Conservation (phyloP, 2,329 filamentous ascomycete species). For the Sporothrix luriei region DNA sequence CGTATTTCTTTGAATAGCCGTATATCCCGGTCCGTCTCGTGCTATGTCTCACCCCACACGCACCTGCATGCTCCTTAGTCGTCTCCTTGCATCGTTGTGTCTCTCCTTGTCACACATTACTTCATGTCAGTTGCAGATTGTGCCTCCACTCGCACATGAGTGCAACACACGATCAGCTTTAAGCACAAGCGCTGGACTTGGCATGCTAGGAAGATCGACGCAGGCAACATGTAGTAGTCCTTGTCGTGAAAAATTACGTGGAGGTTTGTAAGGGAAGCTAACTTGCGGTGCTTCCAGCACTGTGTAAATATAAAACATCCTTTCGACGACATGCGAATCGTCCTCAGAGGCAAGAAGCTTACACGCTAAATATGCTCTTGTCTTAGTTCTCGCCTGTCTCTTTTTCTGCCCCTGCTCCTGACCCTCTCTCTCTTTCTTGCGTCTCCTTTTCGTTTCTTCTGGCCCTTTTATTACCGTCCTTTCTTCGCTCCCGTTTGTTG, state of each 20-base stretch:
- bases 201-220: too few species aligned
- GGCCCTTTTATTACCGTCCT: neutral
- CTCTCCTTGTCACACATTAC: neutral
- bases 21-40: neutral
- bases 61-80: too few species aligned
- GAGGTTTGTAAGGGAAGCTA: neutral
- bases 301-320: neutral
- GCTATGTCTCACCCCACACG: too few species aligned
- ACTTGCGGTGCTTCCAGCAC: neutral
- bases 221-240: too few species aligned
- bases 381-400: neutral
- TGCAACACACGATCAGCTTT: neutral
- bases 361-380: neutral
- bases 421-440: neutral
- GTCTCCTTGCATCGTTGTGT: neutral
- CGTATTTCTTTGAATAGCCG: too few species aligned
- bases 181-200: neutral
- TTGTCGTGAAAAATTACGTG: neutral
- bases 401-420: neutral
- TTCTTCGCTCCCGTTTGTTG: too few species aligned
- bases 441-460: neutral
- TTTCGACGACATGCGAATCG: neutral
- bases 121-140: slow-evolving; percentile 1
- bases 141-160: neutral
- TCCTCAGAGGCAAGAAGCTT: neutral